A percentile compares a stretch with the other conserved stretches of the same genome.
Evolutionary conservation across 2,329 filamentous ascomycete species (phyloP).

Genomic region (Pseudocercospora vitis): DNA sequence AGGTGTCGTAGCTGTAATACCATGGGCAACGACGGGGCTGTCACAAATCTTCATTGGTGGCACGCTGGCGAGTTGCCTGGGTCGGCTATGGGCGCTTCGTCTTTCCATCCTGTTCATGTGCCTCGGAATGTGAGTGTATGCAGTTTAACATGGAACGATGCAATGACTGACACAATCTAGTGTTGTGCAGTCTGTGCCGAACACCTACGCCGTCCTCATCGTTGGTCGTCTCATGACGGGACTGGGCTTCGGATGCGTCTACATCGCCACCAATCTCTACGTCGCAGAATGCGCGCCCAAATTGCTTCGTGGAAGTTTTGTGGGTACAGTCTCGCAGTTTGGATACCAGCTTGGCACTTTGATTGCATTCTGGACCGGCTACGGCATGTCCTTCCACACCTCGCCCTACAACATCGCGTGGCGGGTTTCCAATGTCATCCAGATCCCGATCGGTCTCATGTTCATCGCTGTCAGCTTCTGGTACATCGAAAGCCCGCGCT

Average conservation of each 20-base stretch:
- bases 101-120: slow-evolving; percentile 44
- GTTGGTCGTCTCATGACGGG: slow-evolving; percentile 45
- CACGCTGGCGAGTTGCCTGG: slow-evolving; percentile 41
- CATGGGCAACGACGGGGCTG: slow-evolving; percentile 45
- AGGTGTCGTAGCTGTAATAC: slow-evolving; percentile 45
- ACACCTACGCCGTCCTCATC: slow-evolving; percentile 45
- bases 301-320: slow-evolving; percentile 43
- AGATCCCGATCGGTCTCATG: slow-evolving; percentile 44
- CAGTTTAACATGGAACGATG: not conserved
- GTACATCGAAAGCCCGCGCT: slow-evolving; percentile 42
- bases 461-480: slow-evolving; percentile 43
- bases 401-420: slow-evolving; percentile 47
- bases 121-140: slow-evolving; percentile 39
- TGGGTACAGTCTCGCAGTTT: slow-evolving; percentile 45
- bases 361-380: slow-evolving; percentile 48
- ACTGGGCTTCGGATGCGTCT: slow-evolving; percentile 45
- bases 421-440: slow-evolving; percentile 45
- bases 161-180: slow-evolving; percentile 26
- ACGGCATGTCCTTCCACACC: slow-evolving; percentile 47
- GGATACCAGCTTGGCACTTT: slow-evolving; percentile 48
- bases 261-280: slow-evolving; percentile 46
- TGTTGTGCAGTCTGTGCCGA: slow-evolving; percentile 44
- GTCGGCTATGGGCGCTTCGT: slow-evolving; percentile 44
- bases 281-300: slow-evolving; percentile 47
- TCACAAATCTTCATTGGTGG: slow-evolving; percentile 45